Base-by-base conservation (phyloP, 768 basidiomycete species). In the Macrolepiota albuminosa region DNA sequence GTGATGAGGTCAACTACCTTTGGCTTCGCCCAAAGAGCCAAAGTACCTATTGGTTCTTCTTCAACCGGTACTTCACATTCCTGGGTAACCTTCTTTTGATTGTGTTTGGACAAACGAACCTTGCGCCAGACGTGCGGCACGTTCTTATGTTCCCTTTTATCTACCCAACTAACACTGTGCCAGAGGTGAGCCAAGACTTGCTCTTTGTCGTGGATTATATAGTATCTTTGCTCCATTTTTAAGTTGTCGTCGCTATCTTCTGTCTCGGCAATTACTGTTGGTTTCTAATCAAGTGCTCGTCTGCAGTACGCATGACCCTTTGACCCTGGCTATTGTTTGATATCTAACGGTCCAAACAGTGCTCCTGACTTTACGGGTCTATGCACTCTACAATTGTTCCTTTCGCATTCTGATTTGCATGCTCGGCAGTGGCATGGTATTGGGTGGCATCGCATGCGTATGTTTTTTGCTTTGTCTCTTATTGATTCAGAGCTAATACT, bases 21-120 rank as follows among this genome's bases (percentile, higher is more conserved):
- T 84, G 83, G 83, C 69, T 68, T 54, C 71, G 72, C 48, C 75
- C 74, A 1, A 76, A 75, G 52, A 72, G 68, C 1, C 56, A 61
- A 7, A 76, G 78, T 54, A 71, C 78, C 1, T 73, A 74, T 34
- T 72, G 76, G 64, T 84, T 84, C 66, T 76, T 80, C 54, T 46
- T 79, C 31, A 82, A 81, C 59, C 78, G 83, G 4, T 84, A 84
- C 57, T 61, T 79, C 29, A 72, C 79, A 4, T 71, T 80, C 53
- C 67, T 79, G 39, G 76, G 75, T 26, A 75, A 75, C 54, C 64
- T 77, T 14, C 65, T 62, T 5, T 68, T 73, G 26, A 64, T 68
- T 1, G 56, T 71, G 10, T 63, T 75, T 36, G 69, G 62, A 4
- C 73, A 75, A 60, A 62, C 68, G 49, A 66, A 70, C 14, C 50